Evolutionary conservation across 805 yeast species (phyloP).

Genomic region (Zygosaccharomyces gambellarensis): DNA sequence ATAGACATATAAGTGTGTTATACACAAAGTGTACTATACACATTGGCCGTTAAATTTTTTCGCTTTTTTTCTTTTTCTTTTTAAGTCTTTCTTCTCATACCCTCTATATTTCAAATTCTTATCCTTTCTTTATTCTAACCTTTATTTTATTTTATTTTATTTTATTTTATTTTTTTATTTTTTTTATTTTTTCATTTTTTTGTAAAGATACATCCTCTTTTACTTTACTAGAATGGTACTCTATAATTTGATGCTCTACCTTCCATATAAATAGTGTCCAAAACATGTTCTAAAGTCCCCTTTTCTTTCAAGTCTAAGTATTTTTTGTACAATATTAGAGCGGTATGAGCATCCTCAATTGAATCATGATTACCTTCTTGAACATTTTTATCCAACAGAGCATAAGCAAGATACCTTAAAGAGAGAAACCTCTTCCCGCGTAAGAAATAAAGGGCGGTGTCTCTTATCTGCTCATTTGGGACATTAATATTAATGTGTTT

Average conservation of each 20-base stretch:
- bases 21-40: background rate
- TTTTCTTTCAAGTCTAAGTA: constrained; percentile 56
- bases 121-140: background rate
- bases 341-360: constrained; percentile 90
- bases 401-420: constrained; percentile 80
- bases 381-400: constrained; percentile 64
- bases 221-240: constrained; percentile 22
- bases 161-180: background rate
- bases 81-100: background rate
- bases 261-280: constrained; percentile 65
- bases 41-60: background rate
- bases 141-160: background rate
- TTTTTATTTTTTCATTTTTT: background rate
- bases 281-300: constrained; percentile 56
- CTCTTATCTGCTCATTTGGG: constrained; percentile 79
- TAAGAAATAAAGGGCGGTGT: constrained; percentile 77
- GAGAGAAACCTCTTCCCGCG: constrained; percentile 76
- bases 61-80: background rate
- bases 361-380: constrained; percentile 96
- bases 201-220: background rate
- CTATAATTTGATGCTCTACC: constrained; percentile 42
- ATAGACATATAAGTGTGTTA: background rate
- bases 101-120: background rate
- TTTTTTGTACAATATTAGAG: constrained; percentile 68
- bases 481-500: constrained; percentile 88